Evolutionary conservation across 2,329 filamentous ascomycete species (phyloP), one percentile per base, ranked within the genome.

Genomic region (Samsoniella hepiali): DNA sequence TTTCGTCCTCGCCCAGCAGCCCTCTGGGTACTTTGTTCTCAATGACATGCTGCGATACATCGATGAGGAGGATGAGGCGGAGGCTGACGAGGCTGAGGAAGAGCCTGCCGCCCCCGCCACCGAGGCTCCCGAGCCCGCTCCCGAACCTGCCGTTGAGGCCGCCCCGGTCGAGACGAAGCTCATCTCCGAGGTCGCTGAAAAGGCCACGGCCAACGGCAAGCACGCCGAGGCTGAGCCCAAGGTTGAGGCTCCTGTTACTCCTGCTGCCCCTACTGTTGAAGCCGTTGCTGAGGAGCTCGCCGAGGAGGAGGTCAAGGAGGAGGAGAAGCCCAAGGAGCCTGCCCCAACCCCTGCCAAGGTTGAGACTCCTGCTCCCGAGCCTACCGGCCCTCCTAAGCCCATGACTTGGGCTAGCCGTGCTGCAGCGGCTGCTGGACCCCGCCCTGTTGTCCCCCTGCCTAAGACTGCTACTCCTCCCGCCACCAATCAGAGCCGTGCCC

Each of bases 41-140:
- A 99, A 99, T 78, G 95, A 99, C 74, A 97, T 99, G 75, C 92
- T 98, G 81, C 87, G 95, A 70, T 98, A 96, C 78, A 88, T 99
- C 68, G 88, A 89, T 68, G 91, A 95, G 66, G 91, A 94, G 70
- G 84, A 84, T 49, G 93, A 97, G 65, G 91, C 91, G 65, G 87
- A 89, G 66, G 78, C 68, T 54, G 82, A 86, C 55, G 68, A 69
- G 34, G 65, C 67, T 54, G 72, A 75, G 59, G 67, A 68, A 4
- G 76, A 78, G 64, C 69, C 74, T 44, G 73, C 76, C 67, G 63
- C 74, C 22, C 74, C 72, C 61, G 73, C 74, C 63, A 65, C 67
- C 29, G 66, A 68, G 42, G 68, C 63, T 22, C 59, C 64, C 42
- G 73, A 77, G 66, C 67, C 71, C 50, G 65, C 69, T 58, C 66